phyloP scores from a whole-genome alignment of 176 grass and related monocot genomes.

The Ampelocalamus luodianensis region DNA sequence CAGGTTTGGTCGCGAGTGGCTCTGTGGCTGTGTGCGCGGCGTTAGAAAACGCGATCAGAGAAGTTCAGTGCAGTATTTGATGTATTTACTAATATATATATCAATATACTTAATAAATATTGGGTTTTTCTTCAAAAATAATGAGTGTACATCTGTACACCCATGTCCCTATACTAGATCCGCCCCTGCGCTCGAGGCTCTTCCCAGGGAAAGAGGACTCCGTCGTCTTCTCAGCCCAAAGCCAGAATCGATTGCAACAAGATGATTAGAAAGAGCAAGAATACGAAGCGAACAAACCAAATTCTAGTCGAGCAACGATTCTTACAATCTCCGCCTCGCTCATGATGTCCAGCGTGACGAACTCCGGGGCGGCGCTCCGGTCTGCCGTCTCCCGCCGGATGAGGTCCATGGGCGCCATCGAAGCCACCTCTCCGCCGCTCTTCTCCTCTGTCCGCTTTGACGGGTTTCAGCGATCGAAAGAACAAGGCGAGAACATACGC shows the following conservation, averaged over 20 bases:
- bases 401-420: constrained; percentile 34
- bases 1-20: too few relatives aligned
- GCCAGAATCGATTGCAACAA: background rate
- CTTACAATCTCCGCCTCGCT: constrained; percentile 33
- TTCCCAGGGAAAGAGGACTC: constrained; percentile 12
- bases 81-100: too few relatives aligned
- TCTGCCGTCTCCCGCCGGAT: constrained; percentile 24
- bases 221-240: constrained; percentile 1
- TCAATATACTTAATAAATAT: too few relatives aligned
- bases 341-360: constrained; percentile 47
- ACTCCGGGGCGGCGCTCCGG: constrained; percentile 19
- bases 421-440: background rate
- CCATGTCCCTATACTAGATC: too few relatives aligned
- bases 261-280: background rate
- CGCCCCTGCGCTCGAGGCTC: constrained; percentile 13
- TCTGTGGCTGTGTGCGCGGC: too few relatives aligned
- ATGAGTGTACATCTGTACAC: too few relatives aligned
- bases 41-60: too few relatives aligned
- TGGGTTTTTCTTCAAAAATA: too few relatives aligned
- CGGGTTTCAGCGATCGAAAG: background rate
- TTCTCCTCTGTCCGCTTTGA: background rate
- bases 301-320: background rate
- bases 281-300: background rate
- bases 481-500: background rate
- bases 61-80: too few relatives aligned